Evolutionary conservation across 1,139 yeast genomes (phyloP).

Genomic region (Scheffersomyces cryptocercus): DNA sequence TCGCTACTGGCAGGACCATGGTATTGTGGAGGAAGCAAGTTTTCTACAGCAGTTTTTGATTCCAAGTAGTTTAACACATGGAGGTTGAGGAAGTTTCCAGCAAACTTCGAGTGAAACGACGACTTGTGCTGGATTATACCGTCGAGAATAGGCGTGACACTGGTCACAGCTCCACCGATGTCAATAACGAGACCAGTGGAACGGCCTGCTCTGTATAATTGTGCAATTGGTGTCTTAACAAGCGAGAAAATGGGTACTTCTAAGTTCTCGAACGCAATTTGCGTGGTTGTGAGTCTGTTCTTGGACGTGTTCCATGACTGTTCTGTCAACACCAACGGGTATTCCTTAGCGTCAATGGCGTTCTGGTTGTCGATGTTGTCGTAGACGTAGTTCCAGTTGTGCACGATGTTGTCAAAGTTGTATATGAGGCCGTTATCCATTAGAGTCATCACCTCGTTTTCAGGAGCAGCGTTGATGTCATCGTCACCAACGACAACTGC

Average conservation of each 20-base stretch:
- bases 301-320: constrained; percentile 61
- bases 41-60: constrained; percentile 26
- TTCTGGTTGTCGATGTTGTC: constrained; percentile 45
- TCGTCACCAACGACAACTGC: constrained; percentile 50
- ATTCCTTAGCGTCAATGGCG: constrained; percentile 49
- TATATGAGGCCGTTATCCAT: constrained; percentile 66
- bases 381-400: constrained; percentile 62
- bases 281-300: constrained; percentile 52
- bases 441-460: constrained; percentile 59
- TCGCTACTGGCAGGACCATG: constrained; percentile 25
- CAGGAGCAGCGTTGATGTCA: constrained; percentile 43
- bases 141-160: constrained; percentile 71
- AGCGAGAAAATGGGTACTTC: constrained; percentile 68
- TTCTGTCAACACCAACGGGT: constrained; percentile 67
- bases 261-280: constrained; percentile 64
- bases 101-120: constrained; percentile 59
- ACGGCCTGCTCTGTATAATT: constrained; percentile 67
- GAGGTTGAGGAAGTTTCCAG: constrained; percentile 68
- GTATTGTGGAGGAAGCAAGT: constrained; percentile 29
- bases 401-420: constrained; percentile 61
- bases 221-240: constrained; percentile 69
- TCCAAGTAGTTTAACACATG: constrained; percentile 48
- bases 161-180: constrained; percentile 60
- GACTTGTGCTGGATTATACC: constrained; percentile 67
- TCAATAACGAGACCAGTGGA: constrained; percentile 70